Conservation (phyloP, 148 eudicot genomes). For the Camellia lanceoleosa region DNA sequence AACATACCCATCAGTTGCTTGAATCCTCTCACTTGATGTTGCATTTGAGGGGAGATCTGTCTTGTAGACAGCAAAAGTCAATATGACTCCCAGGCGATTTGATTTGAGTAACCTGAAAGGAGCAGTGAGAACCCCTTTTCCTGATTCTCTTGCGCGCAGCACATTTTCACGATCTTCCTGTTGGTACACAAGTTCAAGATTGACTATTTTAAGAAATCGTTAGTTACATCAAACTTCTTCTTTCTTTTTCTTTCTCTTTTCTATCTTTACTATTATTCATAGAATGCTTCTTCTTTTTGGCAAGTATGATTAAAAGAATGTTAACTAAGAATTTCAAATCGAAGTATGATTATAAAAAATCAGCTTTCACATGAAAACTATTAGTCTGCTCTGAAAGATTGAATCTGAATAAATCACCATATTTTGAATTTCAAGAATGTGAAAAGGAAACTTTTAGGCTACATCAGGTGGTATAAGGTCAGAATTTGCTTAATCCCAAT, state of each 20-base stretch:
- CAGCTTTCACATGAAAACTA: background rate
- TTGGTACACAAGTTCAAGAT: conserved; percentile 16
- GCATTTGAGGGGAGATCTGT: conserved; percentile 76
- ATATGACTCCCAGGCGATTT: conserved; percentile 89
- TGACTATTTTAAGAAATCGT: background rate
- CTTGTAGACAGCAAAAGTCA: conserved; percentile 95
- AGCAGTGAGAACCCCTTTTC: conserved; percentile 95
- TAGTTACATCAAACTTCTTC: background rate
- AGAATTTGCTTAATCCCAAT: background rate
- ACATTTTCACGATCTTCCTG: conserved; percentile 98
- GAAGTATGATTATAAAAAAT: background rate
- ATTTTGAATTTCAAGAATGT: background rate
- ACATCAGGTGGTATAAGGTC: background rate
- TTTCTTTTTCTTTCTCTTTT: background rate
- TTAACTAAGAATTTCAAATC: background rate
- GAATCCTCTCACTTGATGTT: conserved; percentile 61
- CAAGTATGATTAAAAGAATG: background rate
- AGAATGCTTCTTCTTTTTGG: background rate
- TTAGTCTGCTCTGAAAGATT: background rate
- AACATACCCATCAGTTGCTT: conserved; percentile 80
- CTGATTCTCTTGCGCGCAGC: conserved; percentile 88
- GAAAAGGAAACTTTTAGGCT: background rate
- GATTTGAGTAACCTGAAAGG: conserved; percentile 83
- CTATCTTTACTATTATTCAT: background rate
- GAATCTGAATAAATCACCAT: background rate